Conservation (phyloP, 163 green algal species). For the Trebouxiophyceae sp. region DNA sequence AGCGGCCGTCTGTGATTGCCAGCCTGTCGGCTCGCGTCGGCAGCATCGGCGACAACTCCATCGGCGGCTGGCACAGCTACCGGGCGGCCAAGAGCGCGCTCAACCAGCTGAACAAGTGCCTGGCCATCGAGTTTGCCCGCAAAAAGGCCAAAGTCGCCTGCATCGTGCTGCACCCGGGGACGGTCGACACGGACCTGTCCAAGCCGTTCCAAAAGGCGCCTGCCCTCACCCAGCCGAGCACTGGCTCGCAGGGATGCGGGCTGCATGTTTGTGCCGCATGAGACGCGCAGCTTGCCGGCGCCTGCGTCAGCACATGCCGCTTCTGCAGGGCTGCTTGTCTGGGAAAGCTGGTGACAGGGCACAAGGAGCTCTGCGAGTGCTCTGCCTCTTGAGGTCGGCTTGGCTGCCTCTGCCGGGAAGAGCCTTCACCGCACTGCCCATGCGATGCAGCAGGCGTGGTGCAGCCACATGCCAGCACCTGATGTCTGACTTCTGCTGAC, state of each 20-base stretch:
- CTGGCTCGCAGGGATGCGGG: not conserved
- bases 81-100: slow-evolving; percentile 67
- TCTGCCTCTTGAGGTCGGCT: no score
- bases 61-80: slow-evolving; percentile 72
- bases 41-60: slow-evolving; percentile 67
- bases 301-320: no score
- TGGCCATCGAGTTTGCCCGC: slow-evolving; percentile 49
- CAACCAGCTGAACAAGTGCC: slow-evolving; percentile 65
- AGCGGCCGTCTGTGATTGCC: slow-evolving; percentile 52
- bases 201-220: slow-evolving; percentile 56
- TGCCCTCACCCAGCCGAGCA: not conserved
- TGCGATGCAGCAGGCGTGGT: no score
- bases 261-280: no score
- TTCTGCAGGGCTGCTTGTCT: no score
- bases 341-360: no score
- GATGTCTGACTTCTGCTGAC: no score
- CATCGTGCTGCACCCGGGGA: slow-evolving; percentile 77
- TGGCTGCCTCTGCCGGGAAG: no score
- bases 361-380: no score
- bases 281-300: no score
- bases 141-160: slow-evolving; percentile 41
- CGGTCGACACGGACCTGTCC: slow-evolving; percentile 68
- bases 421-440: no score
- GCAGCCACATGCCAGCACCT: no score
- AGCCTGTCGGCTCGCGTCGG: slow-evolving; percentile 66